These are phyloP conservation scores for Kwoniella pini DNA, from an alignment of 768 basidiomycete genomes.

Conservation along the genomic window DNA sequence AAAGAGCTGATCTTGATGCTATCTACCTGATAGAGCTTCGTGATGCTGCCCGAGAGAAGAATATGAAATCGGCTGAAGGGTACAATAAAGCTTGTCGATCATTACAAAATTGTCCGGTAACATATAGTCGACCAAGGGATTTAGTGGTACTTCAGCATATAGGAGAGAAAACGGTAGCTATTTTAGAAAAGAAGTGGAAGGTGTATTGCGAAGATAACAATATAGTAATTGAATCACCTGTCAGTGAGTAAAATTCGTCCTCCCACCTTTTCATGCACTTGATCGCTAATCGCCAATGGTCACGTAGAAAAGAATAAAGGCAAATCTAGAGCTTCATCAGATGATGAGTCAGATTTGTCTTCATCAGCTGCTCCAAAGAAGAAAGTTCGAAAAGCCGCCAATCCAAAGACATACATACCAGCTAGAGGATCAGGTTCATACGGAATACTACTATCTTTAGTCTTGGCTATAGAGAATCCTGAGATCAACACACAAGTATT, in stretches of 20 bases:
- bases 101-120: constrained; percentile 43
- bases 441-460: constrained; percentile 46
- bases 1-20: not conserved
- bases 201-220: constrained; percentile 41
- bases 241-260: constrained; percentile 27
- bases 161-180: constrained; percentile 42
- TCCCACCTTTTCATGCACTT: not conserved
- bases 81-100: constrained; percentile 46
- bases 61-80: constrained; percentile 39
- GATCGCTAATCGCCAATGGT: not conserved
- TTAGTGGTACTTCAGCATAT: constrained; percentile 42
- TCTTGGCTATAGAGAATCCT: constrained; percentile 47
- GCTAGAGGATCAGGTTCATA: constrained; percentile 43
- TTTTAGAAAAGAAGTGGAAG: constrained; percentile 43
- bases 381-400: constrained; percentile 24
- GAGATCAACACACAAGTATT: constrained; percentile 39
- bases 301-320: constrained; percentile 14
- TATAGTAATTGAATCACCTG: constrained; percentile 28
- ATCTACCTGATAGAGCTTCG: constrained; percentile 33
- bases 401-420: constrained; percentile 44
- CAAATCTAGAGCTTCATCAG: constrained; percentile 17
- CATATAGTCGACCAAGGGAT: constrained; percentile 42
- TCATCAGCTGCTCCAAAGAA: constrained; percentile 18
- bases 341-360: not conserved
- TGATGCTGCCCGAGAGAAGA: constrained; percentile 39